These are phyloP conservation scores for Angophora floribunda DNA, from an alignment of 345 rosid genomes.

Conservation along the genomic window DNA sequence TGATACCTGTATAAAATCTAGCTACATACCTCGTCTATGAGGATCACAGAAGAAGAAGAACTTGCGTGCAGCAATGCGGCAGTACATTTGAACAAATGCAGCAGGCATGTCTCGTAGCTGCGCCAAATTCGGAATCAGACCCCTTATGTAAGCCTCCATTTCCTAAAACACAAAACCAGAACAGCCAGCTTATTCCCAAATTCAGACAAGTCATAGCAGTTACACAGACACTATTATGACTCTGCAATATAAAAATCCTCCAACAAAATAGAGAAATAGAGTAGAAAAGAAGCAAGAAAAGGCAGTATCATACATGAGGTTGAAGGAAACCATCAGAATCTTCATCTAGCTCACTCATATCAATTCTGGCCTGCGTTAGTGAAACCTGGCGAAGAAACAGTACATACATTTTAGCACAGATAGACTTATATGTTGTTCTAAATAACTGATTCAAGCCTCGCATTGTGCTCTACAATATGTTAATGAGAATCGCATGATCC, in stretches of 20 bases:
- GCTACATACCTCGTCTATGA: slow-evolving; percentile 79
- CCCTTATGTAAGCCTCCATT: slow-evolving; percentile 92
- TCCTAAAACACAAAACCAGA: slow-evolving; percentile 43
- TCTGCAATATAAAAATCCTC: not conserved
- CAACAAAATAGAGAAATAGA: not conserved
- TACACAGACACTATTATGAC: not conserved
- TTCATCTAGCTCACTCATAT: slow-evolving; percentile 99
- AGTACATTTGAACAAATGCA: slow-evolving; percentile 76
- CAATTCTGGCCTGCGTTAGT: slow-evolving; percentile 96
- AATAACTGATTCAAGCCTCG: not conserved
- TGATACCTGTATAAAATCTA: not conserved
- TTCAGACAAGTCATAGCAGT: not conserved
- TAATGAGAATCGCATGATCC: not conserved
- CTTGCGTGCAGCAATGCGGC: slow-evolving; percentile 95
- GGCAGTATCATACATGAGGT: slow-evolving; percentile 40
- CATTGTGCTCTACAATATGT: not conserved
- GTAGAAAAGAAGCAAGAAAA: not conserved
- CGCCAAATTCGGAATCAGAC: slow-evolving; percentile 94
- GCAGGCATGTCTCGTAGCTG: slow-evolving; percentile 93
- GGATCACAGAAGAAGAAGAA: slow-evolving; percentile 99
- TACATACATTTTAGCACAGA: not conserved
- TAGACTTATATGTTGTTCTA: not conserved
- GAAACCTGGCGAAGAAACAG: slow-evolving; percentile 59
- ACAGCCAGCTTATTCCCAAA: not conserved
- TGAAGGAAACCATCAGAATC: slow-evolving; percentile 99